Evolutionary conservation across 2,329 filamentous ascomycete species (phyloP).

Genomic region (Blastomyces emzantsi): DNA sequence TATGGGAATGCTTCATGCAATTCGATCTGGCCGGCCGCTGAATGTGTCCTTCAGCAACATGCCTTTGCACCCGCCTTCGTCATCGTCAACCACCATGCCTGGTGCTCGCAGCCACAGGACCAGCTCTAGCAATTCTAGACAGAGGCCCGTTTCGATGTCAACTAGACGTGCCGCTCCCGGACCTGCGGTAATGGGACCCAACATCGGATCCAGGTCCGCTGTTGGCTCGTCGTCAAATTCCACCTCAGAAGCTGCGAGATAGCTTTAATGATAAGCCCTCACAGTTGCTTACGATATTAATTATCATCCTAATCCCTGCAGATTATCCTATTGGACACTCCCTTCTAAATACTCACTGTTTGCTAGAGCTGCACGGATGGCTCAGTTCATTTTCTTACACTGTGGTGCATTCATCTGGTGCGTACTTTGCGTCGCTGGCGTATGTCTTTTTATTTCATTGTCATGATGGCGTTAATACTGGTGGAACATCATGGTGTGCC

Average conservation of each 20-base stretch:
- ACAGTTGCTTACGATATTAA: neutral
- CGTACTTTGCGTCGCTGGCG: neutral
- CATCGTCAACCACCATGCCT: neutral
- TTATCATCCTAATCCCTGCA: neutral
- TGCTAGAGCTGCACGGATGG: neutral
- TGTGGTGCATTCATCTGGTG: neutral
- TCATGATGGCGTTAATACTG: slow-evolving; percentile 1
- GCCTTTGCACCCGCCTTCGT: slow-evolving; percentile 16
- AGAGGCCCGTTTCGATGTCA: neutral
- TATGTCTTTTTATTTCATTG: neutral
- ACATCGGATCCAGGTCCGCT: neutral
- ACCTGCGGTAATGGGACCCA: neutral
- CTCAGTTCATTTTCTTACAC: neutral
- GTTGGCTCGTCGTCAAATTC: neutral
- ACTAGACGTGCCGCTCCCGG: neutral
- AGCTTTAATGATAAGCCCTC: neutral
- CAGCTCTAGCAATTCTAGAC: neutral
- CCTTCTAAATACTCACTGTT: neutral
- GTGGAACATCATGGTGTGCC: neutral
- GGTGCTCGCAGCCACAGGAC: neutral
- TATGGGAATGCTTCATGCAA: slow-evolving; percentile 33
- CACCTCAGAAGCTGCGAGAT: neutral
- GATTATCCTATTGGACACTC: neutral
- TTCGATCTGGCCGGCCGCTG: slow-evolving; percentile 30
- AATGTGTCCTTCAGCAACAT: slow-evolving; percentile 14